Base-by-base conservation (phyloP, 441 rosid genomes). In the Gossypium gossypioides region DNA sequence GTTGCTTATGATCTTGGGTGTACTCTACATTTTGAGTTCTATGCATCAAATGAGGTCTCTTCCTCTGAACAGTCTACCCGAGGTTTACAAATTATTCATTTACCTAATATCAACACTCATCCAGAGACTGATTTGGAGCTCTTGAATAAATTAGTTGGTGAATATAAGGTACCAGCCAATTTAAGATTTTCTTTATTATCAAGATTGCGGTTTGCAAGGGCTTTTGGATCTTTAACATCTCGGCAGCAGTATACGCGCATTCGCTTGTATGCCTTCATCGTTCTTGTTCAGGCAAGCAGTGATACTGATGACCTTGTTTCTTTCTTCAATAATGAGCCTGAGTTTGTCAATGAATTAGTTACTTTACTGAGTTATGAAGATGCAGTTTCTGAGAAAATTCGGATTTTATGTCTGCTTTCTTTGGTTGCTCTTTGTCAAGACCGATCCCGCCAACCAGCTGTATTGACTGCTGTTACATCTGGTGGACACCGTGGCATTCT, bases 1-100 rank as follows among this genome's bases (percentile, higher is more conserved):
- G 75, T 86, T 63, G 90, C 95, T 25, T 84, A 82, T 82, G 91
- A 87, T 84, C 81, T 95, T 71, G 99, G 99, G 6, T 92, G 90
- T 81, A 91, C 96, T 56, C 90, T 92, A 60, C 99, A 92, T 88
- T 92, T 92, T 83, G 97, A 92, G 91, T 95, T 89, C 81, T 95
- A 95, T 82, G 88, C 85, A 66, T 74, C 81, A 56, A 76, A 80
- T 77, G 87, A 79, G 69, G 71, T 12, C 58, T 68, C 67, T 72
- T 59, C 77, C 37, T 76, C 71, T 51, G 90, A 89, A 63, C 80
- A 81, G 77, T 74, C 84, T 62, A 78, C 82, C 32, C 85, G 73
- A 68, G 98, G 99, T 44, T 84, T 95, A 77, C 87, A 82, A 74
- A 78, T 86, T 70, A 92, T 95, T 81, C 98, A 95, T 84, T 76